Percentiles rank a stretch among this genome's conserved stretches.
Evolutionary conservation across 2,329 filamentous ascomycete species (phyloP).

Genomic region (Pseudogymnoascus sp.): DNA sequence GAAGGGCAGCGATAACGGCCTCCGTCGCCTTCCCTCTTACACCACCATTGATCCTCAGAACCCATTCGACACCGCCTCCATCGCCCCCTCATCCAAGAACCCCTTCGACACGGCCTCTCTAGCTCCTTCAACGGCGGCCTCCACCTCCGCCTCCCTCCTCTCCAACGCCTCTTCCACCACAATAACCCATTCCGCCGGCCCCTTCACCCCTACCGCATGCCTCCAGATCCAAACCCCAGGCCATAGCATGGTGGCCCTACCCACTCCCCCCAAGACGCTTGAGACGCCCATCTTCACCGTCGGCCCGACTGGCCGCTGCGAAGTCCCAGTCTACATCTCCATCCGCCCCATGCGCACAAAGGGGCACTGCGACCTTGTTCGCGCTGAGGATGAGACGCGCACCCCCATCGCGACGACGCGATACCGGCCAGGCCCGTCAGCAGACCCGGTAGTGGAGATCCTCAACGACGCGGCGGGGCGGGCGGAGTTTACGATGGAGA

Average conservation of each 20-base stretch:
- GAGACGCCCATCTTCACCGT: slow-evolving; percentile 40
- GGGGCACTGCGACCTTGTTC: slow-evolving; percentile 40
- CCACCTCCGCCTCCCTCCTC: not conserved
- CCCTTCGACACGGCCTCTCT: slow-evolving; percentile 3
- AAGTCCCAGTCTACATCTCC: slow-evolving; percentile 42
- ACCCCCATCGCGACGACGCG: slow-evolving; percentile 41
- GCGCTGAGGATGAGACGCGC: slow-evolving; percentile 31
- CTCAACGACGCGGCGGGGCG: not conserved
- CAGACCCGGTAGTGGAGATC: slow-evolving; percentile 38
- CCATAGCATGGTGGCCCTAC: slow-evolving; percentile 36
- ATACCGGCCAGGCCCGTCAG: slow-evolving; percentile 49
- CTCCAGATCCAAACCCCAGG: slow-evolving; percentile 44
- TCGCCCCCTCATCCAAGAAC: not conserved
- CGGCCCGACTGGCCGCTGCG: slow-evolving; percentile 27
- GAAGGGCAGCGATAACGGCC: not conserved
- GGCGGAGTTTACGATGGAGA: slow-evolving; percentile 25
- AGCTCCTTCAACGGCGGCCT: not conserved
- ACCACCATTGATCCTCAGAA: not conserved
- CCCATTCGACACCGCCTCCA: not conserved
- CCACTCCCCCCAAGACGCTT: slow-evolving; percentile 29
- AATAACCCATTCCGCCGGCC: slow-evolving; percentile 7
- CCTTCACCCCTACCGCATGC: slow-evolving; percentile 36
- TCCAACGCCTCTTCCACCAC: slow-evolving; percentile 8
- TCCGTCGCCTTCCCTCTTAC: not conserved
- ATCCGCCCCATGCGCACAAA: slow-evolving; percentile 39